Base-by-base conservation (phyloP, 2,329 filamentous ascomycete species). In the Aspergillus ibericus region DNA sequence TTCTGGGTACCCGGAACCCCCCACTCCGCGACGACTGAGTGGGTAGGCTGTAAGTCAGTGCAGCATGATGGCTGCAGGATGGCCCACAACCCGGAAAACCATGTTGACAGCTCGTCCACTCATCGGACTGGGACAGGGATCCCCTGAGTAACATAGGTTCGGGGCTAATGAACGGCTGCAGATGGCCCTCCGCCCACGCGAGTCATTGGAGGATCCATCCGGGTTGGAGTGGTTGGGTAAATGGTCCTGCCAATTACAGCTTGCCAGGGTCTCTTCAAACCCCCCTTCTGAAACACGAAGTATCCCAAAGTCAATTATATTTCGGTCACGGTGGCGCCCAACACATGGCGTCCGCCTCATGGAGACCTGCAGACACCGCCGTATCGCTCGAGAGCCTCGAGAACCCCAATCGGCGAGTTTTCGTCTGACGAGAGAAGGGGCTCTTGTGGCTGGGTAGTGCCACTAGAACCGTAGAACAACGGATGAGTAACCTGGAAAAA, bases 141-240 rank as follows among this genome's bases (percentile, higher is more conserved):
- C 36, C 46, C 42, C 25, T 38, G 48, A 52, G 40, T 53, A 49
- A 40, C 32, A 53, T 59, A 59, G 27, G 47, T 56, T 59, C 48
- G 48, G 48, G 40, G 47, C 53, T 52, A 59, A 59, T 49, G 58
- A 55, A 54, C 44, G 34, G 20, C 53, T 59, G 58, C 58, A 59
- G 54, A 57, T 53, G 40, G 34, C 49, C 18, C 34, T 40, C 35
- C 44, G 54, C 35, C 50, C 50, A 53, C 50, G 50, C 50, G 50
- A 53, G 50, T 47, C 42, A 47, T 47, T 47, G 42, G 42, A 47
- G 42, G 15, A 47, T 47, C 42, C 25, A 27, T 29, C 42, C 22
- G 42, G 22, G 8, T 15, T 25, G 42, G 20, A 29, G 18, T 47
- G 42, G 42, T 47, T 47, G 42, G 42, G 15, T 9, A 13, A 47